Evolutionary conservation across 2,329 filamentous ascomycete genomes (phyloP).

Genomic region (Alternaria arbusti): DNA sequence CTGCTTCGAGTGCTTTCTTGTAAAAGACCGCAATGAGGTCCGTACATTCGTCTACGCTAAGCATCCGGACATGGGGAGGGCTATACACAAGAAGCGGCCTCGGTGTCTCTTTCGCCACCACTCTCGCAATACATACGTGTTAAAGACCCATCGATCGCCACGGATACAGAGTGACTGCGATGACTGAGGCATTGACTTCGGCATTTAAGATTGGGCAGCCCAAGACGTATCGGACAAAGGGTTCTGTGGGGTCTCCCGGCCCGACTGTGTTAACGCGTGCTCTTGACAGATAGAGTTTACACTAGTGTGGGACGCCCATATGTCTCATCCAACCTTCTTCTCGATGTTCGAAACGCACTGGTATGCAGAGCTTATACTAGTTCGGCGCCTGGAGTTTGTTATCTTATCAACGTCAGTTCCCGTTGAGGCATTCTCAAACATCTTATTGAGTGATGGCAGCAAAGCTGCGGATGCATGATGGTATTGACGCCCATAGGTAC

Average conservation of each 20-base stretch:
- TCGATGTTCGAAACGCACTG: background rate
- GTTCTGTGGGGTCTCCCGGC: background rate
- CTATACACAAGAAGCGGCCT: background rate
- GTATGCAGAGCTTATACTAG: background rate
- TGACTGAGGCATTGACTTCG: background rate
- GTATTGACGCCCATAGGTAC: background rate
- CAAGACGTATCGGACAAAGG: background rate
- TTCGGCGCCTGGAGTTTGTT: background rate
- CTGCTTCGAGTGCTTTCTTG: background rate
- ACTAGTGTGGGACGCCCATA: background rate
- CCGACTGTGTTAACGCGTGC: background rate
- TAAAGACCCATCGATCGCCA: background rate
- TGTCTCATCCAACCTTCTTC: background rate
- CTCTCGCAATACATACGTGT: background rate
- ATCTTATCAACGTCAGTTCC: background rate
- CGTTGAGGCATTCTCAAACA: background rate
- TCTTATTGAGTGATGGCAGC: background rate
- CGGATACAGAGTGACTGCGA: background rate
- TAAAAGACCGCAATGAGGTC: background rate
- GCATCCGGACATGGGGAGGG: background rate
- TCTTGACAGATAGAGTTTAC: background rate
- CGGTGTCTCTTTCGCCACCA: background rate
- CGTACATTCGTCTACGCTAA: background rate
- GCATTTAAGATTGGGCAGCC: background rate
- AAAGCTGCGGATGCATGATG: background rate